Conservation (phyloP, 192 early-diverging fungal genomes). For the Podila horticola region DNA sequence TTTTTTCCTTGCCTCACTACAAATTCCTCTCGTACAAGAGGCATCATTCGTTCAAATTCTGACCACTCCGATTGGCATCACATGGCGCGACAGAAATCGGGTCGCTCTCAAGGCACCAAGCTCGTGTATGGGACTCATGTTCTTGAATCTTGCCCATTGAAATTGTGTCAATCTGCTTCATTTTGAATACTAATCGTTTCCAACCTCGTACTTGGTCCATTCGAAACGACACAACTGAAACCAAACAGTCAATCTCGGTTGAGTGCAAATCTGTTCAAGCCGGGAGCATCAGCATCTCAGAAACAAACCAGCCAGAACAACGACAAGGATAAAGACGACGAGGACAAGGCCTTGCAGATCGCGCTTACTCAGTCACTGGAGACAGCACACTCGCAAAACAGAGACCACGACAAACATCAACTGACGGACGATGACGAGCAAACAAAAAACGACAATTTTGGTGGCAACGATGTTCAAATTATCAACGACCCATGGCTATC, state of each 20-base stretch:
- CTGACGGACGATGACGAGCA: not conserved
- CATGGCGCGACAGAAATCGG: constrained; percentile 4
- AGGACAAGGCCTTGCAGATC: not conserved
- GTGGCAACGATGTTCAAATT: constrained; percentile 42
- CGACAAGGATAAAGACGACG: not conserved
- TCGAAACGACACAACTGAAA: not conserved
- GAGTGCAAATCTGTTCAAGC: not conserved
- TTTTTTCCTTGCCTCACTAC: too few relatives aligned
- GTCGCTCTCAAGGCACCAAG: not conserved
- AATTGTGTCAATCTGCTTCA: too few relatives aligned
- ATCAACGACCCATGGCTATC: constrained; percentile 37
- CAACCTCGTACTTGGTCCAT: not conserved
- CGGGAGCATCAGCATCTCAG: not conserved
- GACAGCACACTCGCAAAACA: not conserved
- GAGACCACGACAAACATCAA: not conserved
- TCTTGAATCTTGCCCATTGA: too few relatives aligned
- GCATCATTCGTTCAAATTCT: too few relatives aligned
- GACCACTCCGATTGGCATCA: not conserved
- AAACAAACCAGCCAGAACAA: not conserved
- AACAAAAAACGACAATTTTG: constrained; percentile 4
- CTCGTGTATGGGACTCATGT: not conserved
- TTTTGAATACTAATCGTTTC: not conserved
- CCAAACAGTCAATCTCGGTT: not conserved
- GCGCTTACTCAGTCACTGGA: not conserved
- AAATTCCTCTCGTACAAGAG: too few relatives aligned